Percentiles rank a stretch among this genome's conserved stretches.
These are phyloP conservation scores for Cyberlindnera meyerae DNA, from an alignment of 805 yeast genomes.

Conservation along the genomic window DNA sequence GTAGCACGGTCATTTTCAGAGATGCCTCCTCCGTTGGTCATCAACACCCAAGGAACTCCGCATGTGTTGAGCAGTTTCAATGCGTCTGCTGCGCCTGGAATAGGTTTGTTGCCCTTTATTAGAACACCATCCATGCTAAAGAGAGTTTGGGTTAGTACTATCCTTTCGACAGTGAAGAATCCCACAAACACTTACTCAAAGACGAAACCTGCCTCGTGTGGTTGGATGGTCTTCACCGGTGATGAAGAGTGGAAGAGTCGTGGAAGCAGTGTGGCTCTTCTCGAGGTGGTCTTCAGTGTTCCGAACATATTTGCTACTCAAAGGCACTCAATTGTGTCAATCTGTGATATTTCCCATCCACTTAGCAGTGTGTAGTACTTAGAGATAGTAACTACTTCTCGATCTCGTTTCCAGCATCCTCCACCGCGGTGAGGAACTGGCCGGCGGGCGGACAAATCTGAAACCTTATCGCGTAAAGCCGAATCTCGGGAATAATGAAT, in stretches of 20 bases:
- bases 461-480: too few relatives aligned
- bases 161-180: not conserved
- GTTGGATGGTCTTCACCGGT: constrained; percentile 1
- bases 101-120: constrained; percentile 63
- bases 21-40: constrained; percentile 90
- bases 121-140: constrained; percentile 80
- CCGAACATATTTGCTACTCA: too few relatives aligned
- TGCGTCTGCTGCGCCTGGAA: constrained; percentile 62
- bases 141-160: constrained; percentile 2
- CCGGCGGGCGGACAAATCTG: too few relatives aligned
- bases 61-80: constrained; percentile 45
- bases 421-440: too few relatives aligned
- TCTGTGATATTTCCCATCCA: too few relatives aligned
- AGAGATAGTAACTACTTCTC: too few relatives aligned
- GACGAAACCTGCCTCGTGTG: constrained; percentile 13
- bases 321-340: too few relatives aligned
- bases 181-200: constrained; percentile 9
- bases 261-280: too few relatives aligned
- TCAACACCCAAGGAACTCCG: constrained; percentile 69
- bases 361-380: too few relatives aligned
- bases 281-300: too few relatives aligned
- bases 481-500: too few relatives aligned
- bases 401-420: too few relatives aligned
- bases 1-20: constrained; percentile 57
- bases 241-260: not conserved